Evolutionary conservation across 305 asterid species (phyloP), one percentile per base, ranked within the genome.

Genomic region (Coffea humblotiana): DNA sequence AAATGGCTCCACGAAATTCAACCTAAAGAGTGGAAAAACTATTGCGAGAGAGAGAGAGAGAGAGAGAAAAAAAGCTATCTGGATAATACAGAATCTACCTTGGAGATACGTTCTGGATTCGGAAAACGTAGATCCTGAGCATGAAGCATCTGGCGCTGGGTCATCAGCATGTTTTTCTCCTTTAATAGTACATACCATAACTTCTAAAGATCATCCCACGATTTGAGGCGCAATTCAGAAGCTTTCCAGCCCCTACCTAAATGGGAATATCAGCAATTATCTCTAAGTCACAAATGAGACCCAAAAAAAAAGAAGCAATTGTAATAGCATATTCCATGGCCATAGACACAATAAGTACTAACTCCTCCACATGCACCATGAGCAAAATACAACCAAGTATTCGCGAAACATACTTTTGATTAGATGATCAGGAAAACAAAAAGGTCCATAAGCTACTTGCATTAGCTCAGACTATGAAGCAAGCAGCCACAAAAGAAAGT

Each of bases 151-250:
- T 95, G 97, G 10, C 95, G 92, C 83, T 96, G 97, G 80, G 96
- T 89, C 98, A 94, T 92, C 88, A 96, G 83, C 97, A 92, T 91
- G 89, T 94, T 96, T 86, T 91, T 96, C 84, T 94, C 98, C 93
- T 91, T 92, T 64, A 94, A 85, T 78, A 96, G 93, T 72, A 96
- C 97, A 85, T 86, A 90, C 97, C 98, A 96, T 14, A 96, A 94
- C 91, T 94, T 95, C 77, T 96, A 88, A 81, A 96, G 97, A 86
- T 96, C 98, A 81, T 96, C 98, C 99, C 99, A 96, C 27, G 98
- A 94, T 91, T 94, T 94, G 82, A 96, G 93, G 82, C 97, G 97
- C 84, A 94, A 89, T 84, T 95, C 98, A 81, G 94, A 74, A 81
- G 99, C 98, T 89, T 93, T 95, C 98, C 99, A 95, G 81, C 98